Conservation (phyloP, 208 protist species). For the Herpetomonas muscarum region DNA sequence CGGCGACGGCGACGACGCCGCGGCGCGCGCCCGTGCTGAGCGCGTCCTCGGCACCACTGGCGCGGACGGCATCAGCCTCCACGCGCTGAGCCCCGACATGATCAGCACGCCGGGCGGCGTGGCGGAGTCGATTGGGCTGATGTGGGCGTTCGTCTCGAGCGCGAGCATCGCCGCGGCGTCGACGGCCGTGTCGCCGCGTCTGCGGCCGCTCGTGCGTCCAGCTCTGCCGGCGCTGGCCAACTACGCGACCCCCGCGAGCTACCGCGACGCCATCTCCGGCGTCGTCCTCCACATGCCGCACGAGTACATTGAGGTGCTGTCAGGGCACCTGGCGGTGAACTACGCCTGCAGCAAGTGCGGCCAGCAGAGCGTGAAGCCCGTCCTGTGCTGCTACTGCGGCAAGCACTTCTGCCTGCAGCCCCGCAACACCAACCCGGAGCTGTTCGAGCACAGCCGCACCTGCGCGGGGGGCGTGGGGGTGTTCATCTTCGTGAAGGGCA, state of each 20-base stretch:
- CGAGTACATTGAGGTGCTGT: conserved; percentile 34
- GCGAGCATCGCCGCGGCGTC: not conserved
- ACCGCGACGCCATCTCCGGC: conserved; percentile 25
- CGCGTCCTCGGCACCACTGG: conserved; percentile 8
- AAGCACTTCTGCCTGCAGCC: conserved; percentile 30
- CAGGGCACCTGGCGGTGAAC: conserved; percentile 14
- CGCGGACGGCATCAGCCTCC: conserved; percentile 6
- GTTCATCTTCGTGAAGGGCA: conserved; percentile 35
- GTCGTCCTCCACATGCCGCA: conserved; percentile 47
- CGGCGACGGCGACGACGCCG: not conserved
- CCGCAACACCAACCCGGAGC: conserved; percentile 23
- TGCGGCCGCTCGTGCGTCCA: not conserved
- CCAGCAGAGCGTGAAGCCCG: conserved; percentile 16
- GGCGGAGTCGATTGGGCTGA: conserved; percentile 30
- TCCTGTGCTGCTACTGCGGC: conserved; percentile 62
- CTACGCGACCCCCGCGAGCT: conserved; percentile 17
- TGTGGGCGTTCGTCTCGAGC: conserved; percentile 50
- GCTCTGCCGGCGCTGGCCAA: conserved; percentile 4
- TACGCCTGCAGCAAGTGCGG: conserved; percentile 21
- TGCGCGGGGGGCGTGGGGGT: conserved; percentile 57
- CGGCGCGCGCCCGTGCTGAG: conserved; percentile 12
- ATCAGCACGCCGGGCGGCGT: conserved; percentile 23
- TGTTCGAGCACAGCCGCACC: conserved; percentile 42
- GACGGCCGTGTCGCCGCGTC: not conserved
- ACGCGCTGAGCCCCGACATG: conserved; percentile 14